A percentile compares a stretch with the other conserved stretches of the same genome.
Conservation (phyloP, 116 monocot species). For the Cymodocea nodosa region DNA sequence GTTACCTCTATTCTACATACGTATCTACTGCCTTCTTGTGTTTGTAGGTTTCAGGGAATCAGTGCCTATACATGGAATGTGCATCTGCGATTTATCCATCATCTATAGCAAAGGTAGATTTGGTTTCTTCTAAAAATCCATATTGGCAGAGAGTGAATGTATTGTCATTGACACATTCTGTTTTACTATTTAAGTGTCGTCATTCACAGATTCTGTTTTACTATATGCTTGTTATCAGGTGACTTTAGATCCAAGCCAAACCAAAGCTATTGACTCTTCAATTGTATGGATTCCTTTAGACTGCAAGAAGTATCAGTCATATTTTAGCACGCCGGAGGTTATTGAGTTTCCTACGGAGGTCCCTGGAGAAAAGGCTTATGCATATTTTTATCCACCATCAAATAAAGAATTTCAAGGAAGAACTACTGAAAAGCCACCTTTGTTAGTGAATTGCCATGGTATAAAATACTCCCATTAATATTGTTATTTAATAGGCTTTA, state of each 20-base stretch:
- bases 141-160: too few species aligned
- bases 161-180: background rate
- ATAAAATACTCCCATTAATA: slow-evolving; percentile 5
- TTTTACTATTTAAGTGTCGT: background rate
- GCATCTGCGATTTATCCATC: slow-evolving; percentile 63
- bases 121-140: too few species aligned
- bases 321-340: slow-evolving; percentile 69
- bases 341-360: slow-evolving; percentile 65
- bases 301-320: slow-evolving; percentile 27
- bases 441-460: slow-evolving; percentile 81
- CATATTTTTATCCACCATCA: slow-evolving; percentile 76
- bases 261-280: slow-evolving; percentile 31
- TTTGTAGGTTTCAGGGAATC: slow-evolving; percentile 15
- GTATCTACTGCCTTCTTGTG: background rate
- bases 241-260: slow-evolving; percentile 31
- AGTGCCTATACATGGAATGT: slow-evolving; percentile 59
- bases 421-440: slow-evolving; percentile 68
- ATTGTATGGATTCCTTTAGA: slow-evolving; percentile 63
- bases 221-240: slow-evolving; percentile 42
- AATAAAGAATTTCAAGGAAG: slow-evolving; percentile 49
- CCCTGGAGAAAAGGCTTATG: slow-evolving; percentile 76
- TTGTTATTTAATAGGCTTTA: too few species aligned
- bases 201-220: too few species aligned
- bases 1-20: slow-evolving; percentile 1
- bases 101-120: slow-evolving; percentile 67